These are phyloP conservation scores for Mortierella sp. DNA, from an alignment of 371 early-diverging fungal genomes.

Conservation along the genomic window DNA sequence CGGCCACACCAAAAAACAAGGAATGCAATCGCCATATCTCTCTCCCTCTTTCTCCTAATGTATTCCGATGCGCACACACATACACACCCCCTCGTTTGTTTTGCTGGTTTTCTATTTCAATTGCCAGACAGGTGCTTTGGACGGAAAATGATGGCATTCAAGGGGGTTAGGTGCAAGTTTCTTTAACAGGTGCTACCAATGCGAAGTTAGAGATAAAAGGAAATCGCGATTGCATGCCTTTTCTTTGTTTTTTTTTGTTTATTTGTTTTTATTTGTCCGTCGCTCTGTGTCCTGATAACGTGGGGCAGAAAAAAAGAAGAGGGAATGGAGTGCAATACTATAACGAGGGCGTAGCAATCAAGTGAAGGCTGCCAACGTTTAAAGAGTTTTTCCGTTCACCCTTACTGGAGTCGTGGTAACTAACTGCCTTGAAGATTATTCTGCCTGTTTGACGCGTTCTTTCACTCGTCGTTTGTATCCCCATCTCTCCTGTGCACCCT, in stretches of 20 bases:
- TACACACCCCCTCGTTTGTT: neutral
- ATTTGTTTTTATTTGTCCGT: neutral
- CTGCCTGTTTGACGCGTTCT: neutral
- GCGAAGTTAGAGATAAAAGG: neutral
- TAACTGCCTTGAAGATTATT: neutral
- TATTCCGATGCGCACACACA: neutral
- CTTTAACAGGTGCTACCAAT: conserved; percentile 3
- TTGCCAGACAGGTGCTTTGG: conserved; percentile 29
- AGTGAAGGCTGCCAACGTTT: neutral
- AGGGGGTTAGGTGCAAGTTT: neutral
- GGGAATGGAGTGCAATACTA: neutral
- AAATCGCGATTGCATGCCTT: neutral
- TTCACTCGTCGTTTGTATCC: neutral
- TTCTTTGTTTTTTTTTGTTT: neutral
- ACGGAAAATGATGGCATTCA: conserved; percentile 30
- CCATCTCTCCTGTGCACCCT: neutral
- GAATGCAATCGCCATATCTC: conserved; percentile 2
- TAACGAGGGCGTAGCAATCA: neutral
- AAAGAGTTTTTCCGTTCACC: neutral
- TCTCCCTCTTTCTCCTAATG: neutral
- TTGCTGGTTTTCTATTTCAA: neutral
- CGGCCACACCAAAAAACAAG: neutral
- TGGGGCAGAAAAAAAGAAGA: neutral
- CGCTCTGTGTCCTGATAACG: neutral
- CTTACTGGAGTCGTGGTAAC: neutral